phyloP scores from a whole-genome alignment of 176 grass and related monocot species.

The Eremochloa ophiuroides region DNA sequence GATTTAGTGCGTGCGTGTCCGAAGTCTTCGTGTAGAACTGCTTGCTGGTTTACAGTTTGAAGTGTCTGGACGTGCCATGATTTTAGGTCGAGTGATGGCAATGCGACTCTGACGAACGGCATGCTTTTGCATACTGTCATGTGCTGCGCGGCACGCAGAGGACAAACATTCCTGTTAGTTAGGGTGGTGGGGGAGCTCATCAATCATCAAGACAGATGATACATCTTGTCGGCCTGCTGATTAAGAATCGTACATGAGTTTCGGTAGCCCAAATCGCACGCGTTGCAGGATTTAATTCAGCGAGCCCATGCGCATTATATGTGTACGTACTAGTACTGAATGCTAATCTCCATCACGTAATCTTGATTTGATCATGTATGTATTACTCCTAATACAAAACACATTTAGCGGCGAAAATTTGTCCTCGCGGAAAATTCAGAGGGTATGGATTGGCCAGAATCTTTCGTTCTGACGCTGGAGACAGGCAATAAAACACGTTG shows the following conservation, averaged over 20 bases:
- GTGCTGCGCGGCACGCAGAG: constrained; percentile 2
- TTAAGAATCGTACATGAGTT: background rate
- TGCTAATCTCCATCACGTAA: background rate
- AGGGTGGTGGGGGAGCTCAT: background rate
- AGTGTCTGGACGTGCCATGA: background rate
- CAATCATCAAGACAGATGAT: background rate
- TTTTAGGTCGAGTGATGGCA: background rate
- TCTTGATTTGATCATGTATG: background rate
- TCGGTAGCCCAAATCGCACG: background rate
- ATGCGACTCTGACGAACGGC: background rate
- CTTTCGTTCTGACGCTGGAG: too few relatives aligned
- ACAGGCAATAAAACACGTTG: too few relatives aligned
- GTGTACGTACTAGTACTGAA: background rate
- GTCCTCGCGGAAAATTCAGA: background rate
- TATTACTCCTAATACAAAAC: background rate
- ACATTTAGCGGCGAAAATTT: background rate
- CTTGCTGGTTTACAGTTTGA: too few relatives aligned
- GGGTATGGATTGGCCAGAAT: too few relatives aligned
- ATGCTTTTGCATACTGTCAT: background rate
- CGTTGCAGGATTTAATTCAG: background rate
- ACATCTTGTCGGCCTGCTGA: background rate
- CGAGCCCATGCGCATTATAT: background rate
- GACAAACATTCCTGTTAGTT: constrained; percentile 33
- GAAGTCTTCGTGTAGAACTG: background rate
- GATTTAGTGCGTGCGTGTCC: too few relatives aligned